Evolutionary conservation across 75 land plant species (phyloP).

Genomic region (Picea sitchensis): DNA sequence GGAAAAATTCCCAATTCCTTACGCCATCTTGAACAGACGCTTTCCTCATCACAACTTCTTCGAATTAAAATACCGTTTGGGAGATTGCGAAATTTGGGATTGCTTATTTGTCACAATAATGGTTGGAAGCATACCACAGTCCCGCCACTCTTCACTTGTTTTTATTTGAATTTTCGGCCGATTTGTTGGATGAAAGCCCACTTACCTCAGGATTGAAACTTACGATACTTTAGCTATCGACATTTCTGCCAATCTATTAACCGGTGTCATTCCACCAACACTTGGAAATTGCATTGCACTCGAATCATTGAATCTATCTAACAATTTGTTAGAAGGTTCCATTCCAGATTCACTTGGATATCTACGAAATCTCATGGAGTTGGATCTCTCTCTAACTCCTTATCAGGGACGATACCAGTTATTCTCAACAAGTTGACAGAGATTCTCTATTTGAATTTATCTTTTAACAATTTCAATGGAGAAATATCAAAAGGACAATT

Average conservation of each 20-base stretch:
- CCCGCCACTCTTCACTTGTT: not conserved
- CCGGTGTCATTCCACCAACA: conserved; percentile 24
- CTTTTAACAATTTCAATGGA: conserved; percentile 27
- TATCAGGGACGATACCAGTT: conserved; percentile 14
- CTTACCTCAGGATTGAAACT: conserved; percentile 13
- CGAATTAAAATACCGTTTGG: conserved; percentile 16
- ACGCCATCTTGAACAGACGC: not conserved
- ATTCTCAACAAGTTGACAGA: conserved; percentile 3
- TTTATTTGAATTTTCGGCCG: conserved; percentile 17
- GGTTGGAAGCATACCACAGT: conserved; percentile 15
- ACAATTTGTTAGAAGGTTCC: conserved; percentile 17
- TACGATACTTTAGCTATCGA: conserved; percentile 12
- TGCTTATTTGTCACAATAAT: conserved; percentile 8
- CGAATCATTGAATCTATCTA: conserved; percentile 26
- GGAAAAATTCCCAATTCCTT: conserved; percentile 14
- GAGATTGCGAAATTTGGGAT: conserved; percentile 10
- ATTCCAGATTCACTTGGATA: conserved; percentile 19
- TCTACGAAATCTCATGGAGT: too few species aligned
- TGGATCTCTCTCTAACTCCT: conserved; percentile 10
- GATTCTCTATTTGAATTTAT: conserved; percentile 26
- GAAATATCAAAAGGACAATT: conserved; percentile 14
- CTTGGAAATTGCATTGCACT: conserved; percentile 20
- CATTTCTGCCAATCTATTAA: conserved; percentile 28
- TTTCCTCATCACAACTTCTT: conserved; percentile 14
- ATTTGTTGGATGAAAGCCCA: conserved; percentile 11